These are phyloP conservation scores for Wallacemonas sp. DNA, from an alignment of 208 protist species.

Conservation along the genomic window DNA sequence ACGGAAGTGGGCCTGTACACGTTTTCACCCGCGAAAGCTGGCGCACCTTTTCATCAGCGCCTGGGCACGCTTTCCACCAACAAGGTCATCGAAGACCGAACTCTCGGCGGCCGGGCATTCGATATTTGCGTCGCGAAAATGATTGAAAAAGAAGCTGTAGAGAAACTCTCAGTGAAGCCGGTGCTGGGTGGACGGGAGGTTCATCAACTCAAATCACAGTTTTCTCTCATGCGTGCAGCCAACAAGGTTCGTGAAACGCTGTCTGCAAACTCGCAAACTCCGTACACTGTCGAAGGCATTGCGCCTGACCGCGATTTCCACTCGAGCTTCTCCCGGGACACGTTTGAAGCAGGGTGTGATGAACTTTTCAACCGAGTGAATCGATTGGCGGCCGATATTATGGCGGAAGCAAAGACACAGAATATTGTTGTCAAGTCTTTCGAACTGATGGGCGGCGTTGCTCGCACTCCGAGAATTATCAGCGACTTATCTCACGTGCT, in stretches of 20 bases:
- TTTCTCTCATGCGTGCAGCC: slow-evolving; percentile 87
- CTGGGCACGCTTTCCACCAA: slow-evolving; percentile 80
- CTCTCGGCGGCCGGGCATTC: slow-evolving; percentile 87
- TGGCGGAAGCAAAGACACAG: slow-evolving; percentile 43
- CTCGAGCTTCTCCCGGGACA: slow-evolving; percentile 61
- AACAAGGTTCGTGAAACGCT: slow-evolving; percentile 90
- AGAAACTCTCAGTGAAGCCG: slow-evolving; percentile 57
- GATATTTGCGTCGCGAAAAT: slow-evolving; percentile 88
- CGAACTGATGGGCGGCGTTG: slow-evolving; percentile 89
- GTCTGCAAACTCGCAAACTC: slow-evolving; percentile 88
- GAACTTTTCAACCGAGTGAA: slow-evolving; percentile 69
- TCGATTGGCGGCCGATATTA: slow-evolving; percentile 47
- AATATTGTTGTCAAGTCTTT: slow-evolving; percentile 62
- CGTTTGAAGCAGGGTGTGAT: slow-evolving; percentile 88
- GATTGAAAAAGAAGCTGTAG: slow-evolving; percentile 85
- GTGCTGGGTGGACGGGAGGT: slow-evolving; percentile 44
- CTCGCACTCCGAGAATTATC: slow-evolving; percentile 86
- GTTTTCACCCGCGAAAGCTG: slow-evolving; percentile 53
- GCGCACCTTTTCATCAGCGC: slow-evolving; percentile 28
- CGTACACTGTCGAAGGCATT: slow-evolving; percentile 91
- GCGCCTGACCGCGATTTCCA: slow-evolving; percentile 80
- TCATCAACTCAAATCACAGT: slow-evolving; percentile 79
- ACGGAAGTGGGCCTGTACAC: slow-evolving; percentile 87
- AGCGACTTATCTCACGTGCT: slow-evolving; percentile 53
- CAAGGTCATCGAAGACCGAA: slow-evolving; percentile 68